Percentiles rank a stretch among this genome's conserved stretches.
Evolutionary conservation across 1,284 basidiomycete genomes (phyloP).

Genomic region (Coniferiporia sulphurascens): DNA sequence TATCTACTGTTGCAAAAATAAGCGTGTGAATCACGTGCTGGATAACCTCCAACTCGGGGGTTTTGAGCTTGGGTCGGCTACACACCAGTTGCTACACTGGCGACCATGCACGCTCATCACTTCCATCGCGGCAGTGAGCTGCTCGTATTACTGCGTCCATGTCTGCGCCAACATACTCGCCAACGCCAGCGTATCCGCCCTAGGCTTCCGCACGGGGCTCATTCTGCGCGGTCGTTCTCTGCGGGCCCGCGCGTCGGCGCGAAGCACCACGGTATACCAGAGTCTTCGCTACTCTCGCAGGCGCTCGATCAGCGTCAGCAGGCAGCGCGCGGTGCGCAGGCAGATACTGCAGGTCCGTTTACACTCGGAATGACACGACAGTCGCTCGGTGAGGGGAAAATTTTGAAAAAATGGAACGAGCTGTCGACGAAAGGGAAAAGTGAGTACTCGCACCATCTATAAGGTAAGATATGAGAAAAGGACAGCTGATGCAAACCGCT

Average conservation of each 20-base stretch:
- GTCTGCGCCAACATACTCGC: conserved; percentile 4
- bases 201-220: neutral
- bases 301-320: conserved; percentile 59
- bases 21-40: neutral
- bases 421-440: conserved; percentile 80
- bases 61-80: neutral
- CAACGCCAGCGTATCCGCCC: neutral
- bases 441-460: conserved; percentile 32
- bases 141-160: conserved; percentile 4
- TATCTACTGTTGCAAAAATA: neutral
- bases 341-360: conserved; percentile 76
- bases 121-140: conserved; percentile 1
- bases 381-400: conserved; percentile 47
- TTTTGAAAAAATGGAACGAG: conserved; percentile 76
- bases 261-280: conserved; percentile 42
- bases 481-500: neutral
- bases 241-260: conserved; percentile 27
- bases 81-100: neutral
- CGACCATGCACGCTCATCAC: conserved; percentile 3
- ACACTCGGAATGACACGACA: conserved; percentile 67
- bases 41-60: neutral
- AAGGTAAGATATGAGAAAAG: too few species aligned
- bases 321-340: conserved; percentile 31
- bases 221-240: conserved; percentile 1
- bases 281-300: conserved; percentile 57